Base-by-base conservation (phyloP, 305 asterid species). In the Andrographis paniculata region DNA sequence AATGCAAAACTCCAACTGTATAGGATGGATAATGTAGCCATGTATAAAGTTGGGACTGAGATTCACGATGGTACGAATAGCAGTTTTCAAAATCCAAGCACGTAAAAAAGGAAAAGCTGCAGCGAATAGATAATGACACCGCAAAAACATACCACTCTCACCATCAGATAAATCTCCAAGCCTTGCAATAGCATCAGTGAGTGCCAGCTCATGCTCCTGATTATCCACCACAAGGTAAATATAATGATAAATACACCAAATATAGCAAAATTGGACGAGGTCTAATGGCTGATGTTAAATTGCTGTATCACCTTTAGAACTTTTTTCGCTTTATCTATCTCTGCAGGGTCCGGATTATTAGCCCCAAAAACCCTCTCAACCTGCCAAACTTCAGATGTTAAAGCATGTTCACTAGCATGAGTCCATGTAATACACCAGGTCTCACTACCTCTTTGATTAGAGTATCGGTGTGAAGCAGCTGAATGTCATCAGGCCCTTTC, bases 141-240 rank as follows among this genome's bases (percentile, higher is more conserved):
- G 4, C 30, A 8, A 24, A 3, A 42, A 38, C 64, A 4, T 78
- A 89, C 98, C 98, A 58, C 86, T 78, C 71, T 89, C 95, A 54
- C 88, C 87, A 48, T 86, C 98, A 42, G 98, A 86, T 30, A 78
- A 61, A 46, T 78, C 93, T 28, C 71, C 94, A 16, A 89, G 82
- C 72, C 75, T 78, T 49, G 92, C 72, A 64, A 89, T 78, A 55
- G 93, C 96, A 59, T 82, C 94, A 9, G 71, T 67, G 50, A 89
- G 84, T 51, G 94, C 94, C 69, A 80, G 92, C 65, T 85, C 98
- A 35, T 85, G 98, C 58, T 89, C 95, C 98, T 89, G 78, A 45
- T 48, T 48, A 45, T 19, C 53, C 30, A 24, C 30, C 4, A 24
- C 4, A 4, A 8, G 10, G 20, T 5, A 14, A 15, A 21, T 20